Percentiles rank a stretch among this genome's conserved stretches.
phyloP scores from a whole-genome alignment of 441 rosid genomes.

The Sinapis alba region DNA sequence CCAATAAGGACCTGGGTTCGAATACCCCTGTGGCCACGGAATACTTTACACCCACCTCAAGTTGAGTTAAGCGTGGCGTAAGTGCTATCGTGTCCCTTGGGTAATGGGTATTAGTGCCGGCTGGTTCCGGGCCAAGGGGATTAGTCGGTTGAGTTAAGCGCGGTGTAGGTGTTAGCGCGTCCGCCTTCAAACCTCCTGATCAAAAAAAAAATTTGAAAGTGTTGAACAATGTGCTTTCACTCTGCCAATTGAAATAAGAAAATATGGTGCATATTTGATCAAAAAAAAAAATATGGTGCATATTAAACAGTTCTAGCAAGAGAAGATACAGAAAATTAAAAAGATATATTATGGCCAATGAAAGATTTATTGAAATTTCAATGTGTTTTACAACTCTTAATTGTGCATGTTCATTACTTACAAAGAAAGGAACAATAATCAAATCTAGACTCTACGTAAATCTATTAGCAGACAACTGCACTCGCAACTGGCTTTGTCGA shows the following conservation, averaged over 20 bases:
- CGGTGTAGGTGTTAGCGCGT: no score
- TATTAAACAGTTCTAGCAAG: neutral
- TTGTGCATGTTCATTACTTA: neutral
- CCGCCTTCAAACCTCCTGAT: no score
- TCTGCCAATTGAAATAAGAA: neutral
- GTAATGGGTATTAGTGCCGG: no score
- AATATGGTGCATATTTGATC: neutral
- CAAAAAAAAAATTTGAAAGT: no score
- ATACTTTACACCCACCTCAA: no score
- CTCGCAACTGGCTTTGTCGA: neutral
- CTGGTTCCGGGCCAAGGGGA: no score
- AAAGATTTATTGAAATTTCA: neutral
- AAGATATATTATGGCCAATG: neutral
- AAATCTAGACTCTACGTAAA: neutral
- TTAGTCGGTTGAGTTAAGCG: no score
- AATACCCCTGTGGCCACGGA: no score
- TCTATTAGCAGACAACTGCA: conserved; percentile 20
- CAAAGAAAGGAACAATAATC: neutral
- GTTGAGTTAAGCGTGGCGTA: no score
- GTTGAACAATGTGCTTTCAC: neutral
- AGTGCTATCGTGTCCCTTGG: no score
- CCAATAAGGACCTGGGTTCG: no score
- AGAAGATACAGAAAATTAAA: neutral
- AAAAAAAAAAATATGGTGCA: neutral
- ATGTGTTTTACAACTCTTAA: neutral